A percentile compares a stretch with the other conserved stretches of the same genome.
These are phyloP conservation scores for Saururus chinensis DNA, from an alignment of 164 flowering plant species.

Conservation along the genomic window DNA sequence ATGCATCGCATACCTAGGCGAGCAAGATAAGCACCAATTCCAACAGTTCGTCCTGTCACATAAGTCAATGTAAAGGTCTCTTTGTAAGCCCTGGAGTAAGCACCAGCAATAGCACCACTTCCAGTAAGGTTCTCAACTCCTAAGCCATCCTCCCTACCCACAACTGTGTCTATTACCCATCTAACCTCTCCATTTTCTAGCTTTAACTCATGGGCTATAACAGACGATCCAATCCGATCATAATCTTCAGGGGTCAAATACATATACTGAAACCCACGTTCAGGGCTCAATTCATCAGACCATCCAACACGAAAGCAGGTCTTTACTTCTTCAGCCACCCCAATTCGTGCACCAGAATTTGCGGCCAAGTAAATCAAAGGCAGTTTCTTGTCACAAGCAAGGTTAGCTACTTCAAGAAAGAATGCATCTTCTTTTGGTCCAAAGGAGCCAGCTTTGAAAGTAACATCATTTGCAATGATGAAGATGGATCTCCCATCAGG, in stretches of 20 bases:
- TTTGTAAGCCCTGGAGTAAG: slow-evolving; percentile 89
- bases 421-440: slow-evolving; percentile 99
- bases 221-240: slow-evolving; percentile 52
- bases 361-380: slow-evolving; percentile 96
- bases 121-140: slow-evolving; percentile 95
- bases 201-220: slow-evolving; percentile 77
- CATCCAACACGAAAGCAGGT: slow-evolving; percentile 89
- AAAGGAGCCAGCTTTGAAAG: slow-evolving; percentile 95
- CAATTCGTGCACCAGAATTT: slow-evolving; percentile 96
- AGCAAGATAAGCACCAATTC: slow-evolving; percentile 98
- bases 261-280: slow-evolving; percentile 88
- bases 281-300: slow-evolving; percentile 86
- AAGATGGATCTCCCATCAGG: slow-evolving; percentile 76
- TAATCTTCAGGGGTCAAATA: slow-evolving; percentile 83
- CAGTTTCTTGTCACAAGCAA: slow-evolving; percentile 77
- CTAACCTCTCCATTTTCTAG: slow-evolving; percentile 69
- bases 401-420: slow-evolving; percentile 78
- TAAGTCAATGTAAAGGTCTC: slow-evolving; percentile 95
- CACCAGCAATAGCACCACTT: slow-evolving; percentile 98
- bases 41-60: slow-evolving; percentile 99
- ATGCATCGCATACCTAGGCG: slow-evolving; percentile 99
- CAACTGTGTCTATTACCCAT: slow-evolving; percentile 93
- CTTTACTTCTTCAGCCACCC: slow-evolving; percentile 96
- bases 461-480: slow-evolving; percentile 83
- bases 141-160: slow-evolving; percentile 92